Percentiles rank a stretch among this genome's conserved stretches.
phyloP scores from a whole-genome alignment of 129 eudicot species.

The Calendula officinalis region DNA sequence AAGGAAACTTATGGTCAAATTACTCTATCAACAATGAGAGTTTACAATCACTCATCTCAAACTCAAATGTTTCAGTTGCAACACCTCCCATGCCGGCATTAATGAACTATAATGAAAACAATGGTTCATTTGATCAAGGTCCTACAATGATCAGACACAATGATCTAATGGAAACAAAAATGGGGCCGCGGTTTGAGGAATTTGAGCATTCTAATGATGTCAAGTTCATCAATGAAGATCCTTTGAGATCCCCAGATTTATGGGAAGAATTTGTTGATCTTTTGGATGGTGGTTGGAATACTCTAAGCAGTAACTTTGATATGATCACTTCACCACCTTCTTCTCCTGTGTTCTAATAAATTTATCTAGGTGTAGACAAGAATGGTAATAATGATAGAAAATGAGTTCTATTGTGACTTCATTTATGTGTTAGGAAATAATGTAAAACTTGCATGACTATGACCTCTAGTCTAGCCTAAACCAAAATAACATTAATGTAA shows the following conservation, averaged over 20 bases:
- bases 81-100: slow-evolving; percentile 3
- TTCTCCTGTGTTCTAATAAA: slow-evolving; percentile 34
- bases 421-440: slow-evolving; percentile 21
- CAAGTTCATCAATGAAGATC: slow-evolving; percentile 20
- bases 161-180: slow-evolving; percentile 16
- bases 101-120: slow-evolving; percentile 8
- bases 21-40: slow-evolving; percentile 36
- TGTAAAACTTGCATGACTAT: slow-evolving; percentile 1
- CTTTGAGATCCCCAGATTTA: slow-evolving; percentile 37
- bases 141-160: slow-evolving; percentile 15
- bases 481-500: background rate
- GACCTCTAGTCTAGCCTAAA: slow-evolving; percentile 14
- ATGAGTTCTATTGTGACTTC: slow-evolving; percentile 18
- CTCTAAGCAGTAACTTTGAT: slow-evolving; percentile 27
- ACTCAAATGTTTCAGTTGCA: slow-evolving; percentile 38
- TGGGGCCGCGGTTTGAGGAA: slow-evolving; percentile 23
- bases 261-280: slow-evolving; percentile 43
- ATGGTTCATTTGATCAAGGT: slow-evolving; percentile 24
- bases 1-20: slow-evolving; percentile 39
- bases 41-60: slow-evolving; percentile 55
- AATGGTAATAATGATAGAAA: slow-evolving; percentile 8
- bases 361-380: background rate
- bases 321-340: slow-evolving; percentile 36
- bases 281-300: slow-evolving; percentile 42
- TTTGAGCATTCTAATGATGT: slow-evolving; percentile 19